Conservation (phyloP, 768 basidiomycete species). For the Tubosaeta sp. region DNA sequence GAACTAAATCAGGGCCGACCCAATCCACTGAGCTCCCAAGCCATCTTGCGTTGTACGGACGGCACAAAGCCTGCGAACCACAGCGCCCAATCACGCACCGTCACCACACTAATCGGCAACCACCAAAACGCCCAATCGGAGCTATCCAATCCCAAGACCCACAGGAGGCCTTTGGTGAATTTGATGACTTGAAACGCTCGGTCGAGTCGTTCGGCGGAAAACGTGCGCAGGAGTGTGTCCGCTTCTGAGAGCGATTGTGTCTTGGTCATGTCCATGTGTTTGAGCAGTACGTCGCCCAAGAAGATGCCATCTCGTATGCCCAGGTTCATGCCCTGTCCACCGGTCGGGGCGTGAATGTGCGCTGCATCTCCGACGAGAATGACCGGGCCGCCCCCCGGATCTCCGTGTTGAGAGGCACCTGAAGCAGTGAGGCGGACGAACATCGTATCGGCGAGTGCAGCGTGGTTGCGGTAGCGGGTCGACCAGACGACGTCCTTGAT, state of each 20-base stretch:
- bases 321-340: conserved; percentile 60
- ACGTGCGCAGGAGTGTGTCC: conserved; percentile 35
- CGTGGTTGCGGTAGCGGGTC: conserved; percentile 44
- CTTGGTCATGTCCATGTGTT: conserved; percentile 29
- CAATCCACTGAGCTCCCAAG: conserved; percentile 27
- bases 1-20: conserved; percentile 15
- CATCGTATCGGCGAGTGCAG: conserved; percentile 39
- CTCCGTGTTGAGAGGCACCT: not conserved
- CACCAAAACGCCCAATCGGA: conserved; percentile 17
- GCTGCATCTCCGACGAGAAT: conserved; percentile 46
- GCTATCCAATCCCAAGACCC: conserved; percentile 19
- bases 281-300: conserved; percentile 39
- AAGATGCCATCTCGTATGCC: conserved; percentile 51
- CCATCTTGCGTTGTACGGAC: conserved; percentile 13
- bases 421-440: conserved; percentile 30
- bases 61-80: conserved; percentile 20
- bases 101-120: conserved; percentile 25
- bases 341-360: conserved; percentile 50
- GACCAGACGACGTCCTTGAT: conserved; percentile 43
- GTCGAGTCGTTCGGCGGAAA: conserved; percentile 33
- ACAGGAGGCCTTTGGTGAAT: conserved; percentile 36
- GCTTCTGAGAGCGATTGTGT: conserved; percentile 11
- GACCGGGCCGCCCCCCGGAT: conserved; percentile 14
- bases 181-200: conserved; percentile 42
- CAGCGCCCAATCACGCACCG: conserved; percentile 27